These are phyloP conservation scores for Zygosaccharomyces siamensis DNA, from an alignment of 805 yeast species.

Conservation along the genomic window DNA sequence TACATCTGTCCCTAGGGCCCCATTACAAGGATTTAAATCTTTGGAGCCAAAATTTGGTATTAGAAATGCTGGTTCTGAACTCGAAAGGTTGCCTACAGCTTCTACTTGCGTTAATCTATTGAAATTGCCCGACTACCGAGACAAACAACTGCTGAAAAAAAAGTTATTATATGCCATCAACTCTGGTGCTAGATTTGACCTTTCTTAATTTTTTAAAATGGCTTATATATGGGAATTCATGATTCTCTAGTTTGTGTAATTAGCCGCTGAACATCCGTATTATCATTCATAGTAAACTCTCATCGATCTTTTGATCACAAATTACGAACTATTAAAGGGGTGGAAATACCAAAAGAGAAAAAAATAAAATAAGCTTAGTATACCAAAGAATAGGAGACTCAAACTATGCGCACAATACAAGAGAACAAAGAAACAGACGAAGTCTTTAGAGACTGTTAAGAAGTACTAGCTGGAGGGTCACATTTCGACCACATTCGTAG, in stretches of 20 bases:
- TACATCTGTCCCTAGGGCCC: slow-evolving; percentile 89
- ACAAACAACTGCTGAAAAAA: slow-evolving; percentile 50
- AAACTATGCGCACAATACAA: not conserved
- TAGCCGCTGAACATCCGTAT: not conserved
- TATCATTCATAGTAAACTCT: not conserved
- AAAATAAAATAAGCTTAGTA: not conserved
- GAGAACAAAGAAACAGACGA: not conserved
- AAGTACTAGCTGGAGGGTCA: not conserved
- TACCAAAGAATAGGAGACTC: not conserved
- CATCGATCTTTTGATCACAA: not conserved
- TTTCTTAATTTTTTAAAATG: slow-evolving; percentile 40
- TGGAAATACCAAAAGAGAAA: not conserved
- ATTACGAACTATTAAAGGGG: not conserved
- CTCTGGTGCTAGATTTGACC: slow-evolving; percentile 82
- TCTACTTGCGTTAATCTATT: slow-evolving; percentile 89
- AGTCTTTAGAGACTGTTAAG: not conserved
- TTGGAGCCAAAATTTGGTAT: slow-evolving; percentile 78
- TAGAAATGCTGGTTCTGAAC: slow-evolving; percentile 54
- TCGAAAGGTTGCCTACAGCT: slow-evolving; percentile 74
- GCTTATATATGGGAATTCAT: not conserved
- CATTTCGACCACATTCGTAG: not conserved
- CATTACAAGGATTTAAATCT: slow-evolving; percentile 76
- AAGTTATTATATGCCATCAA: slow-evolving; percentile 76
- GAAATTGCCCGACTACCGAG: slow-evolving; percentile 76
- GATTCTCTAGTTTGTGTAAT: not conserved